These are phyloP conservation scores for Maudiozyma bulderi DNA, from an alignment of 805 yeast genomes.

Conservation along the genomic window DNA sequence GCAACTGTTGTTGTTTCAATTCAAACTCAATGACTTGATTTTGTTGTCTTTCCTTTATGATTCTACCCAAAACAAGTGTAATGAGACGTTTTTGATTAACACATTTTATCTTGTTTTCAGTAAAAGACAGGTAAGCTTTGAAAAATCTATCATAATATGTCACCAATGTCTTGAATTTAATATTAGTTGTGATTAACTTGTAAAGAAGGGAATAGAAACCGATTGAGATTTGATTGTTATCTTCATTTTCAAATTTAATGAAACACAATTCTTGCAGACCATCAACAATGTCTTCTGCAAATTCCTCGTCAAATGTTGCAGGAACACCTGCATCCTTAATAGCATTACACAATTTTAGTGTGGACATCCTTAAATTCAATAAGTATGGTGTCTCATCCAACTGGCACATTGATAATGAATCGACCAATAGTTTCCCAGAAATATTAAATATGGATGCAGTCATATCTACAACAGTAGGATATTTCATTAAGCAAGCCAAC, in stretches of 20 bases:
- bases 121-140: conserved; percentile 17
- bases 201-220: conserved; percentile 32
- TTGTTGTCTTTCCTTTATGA: conserved; percentile 44
- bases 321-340: conserved; percentile 20
- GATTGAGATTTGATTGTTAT: conserved; percentile 25
- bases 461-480: conserved; percentile 32
- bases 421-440: conserved; percentile 34
- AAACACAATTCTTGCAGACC: conserved; percentile 38
- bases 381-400: conserved; percentile 29
- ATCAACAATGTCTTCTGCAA: conserved; percentile 30
- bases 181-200: conserved; percentile 24
- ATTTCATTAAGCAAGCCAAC: conserved; percentile 19
- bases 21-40: conserved; percentile 54
- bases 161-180: conserved; percentile 25
- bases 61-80: conserved; percentile 30
- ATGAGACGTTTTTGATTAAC: conserved; percentile 38
- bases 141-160: conserved; percentile 32
- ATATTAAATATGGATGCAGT: conserved; percentile 35
- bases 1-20: conserved; percentile 35
- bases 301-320: conserved; percentile 30
- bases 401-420: conserved; percentile 23
- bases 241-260: conserved; percentile 18
- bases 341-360: conserved; percentile 36
- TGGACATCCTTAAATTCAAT: conserved; percentile 37
- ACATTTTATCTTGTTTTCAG: conserved; percentile 6